Conservation (phyloP, 1,139 yeast genomes). For the Magnusiomyces tetraspermus region DNA sequence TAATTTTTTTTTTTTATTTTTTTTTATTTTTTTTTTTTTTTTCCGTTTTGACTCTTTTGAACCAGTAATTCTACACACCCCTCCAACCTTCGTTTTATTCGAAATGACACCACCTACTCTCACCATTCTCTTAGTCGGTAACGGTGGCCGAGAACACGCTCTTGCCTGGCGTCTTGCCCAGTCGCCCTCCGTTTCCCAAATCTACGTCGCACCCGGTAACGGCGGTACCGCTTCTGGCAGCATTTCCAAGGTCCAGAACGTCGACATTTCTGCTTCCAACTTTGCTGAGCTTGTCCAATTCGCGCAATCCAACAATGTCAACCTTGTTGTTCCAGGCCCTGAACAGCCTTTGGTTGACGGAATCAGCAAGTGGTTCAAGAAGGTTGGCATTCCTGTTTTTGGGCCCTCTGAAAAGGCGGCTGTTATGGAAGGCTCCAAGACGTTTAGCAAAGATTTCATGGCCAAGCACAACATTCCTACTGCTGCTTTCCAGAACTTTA, state of each 20-base stretch:
- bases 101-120: constrained; percentile 17
- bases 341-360: constrained; percentile 98
- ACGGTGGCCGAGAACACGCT: constrained; percentile 99
- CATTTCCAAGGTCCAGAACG: constrained; percentile 52
- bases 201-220: constrained; percentile 88
- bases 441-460: constrained; percentile 92
- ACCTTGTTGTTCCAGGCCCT: constrained; percentile 94
- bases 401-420: constrained; percentile 94
- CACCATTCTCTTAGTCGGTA: constrained; percentile 82
- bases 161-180: constrained; percentile 85
- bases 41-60: too few species aligned
- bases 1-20: too few species aligned
- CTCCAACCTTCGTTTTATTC: background rate
- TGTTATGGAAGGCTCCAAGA: constrained; percentile 92
- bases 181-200: constrained; percentile 58
- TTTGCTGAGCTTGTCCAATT: constrained; percentile 41
- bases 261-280: constrained; percentile 47
- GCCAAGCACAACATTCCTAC: constrained; percentile 86
- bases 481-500: constrained; percentile 78
- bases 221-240: constrained; percentile 72
- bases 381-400: constrained; percentile 86
- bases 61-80: background rate
- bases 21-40: too few species aligned
- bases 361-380: constrained; percentile 54
- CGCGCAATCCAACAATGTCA: constrained; percentile 58